These are phyloP conservation scores for Xylaria castorea DNA, from an alignment of 495 filamentous ascomycete genomes.

Conservation along the genomic window DNA sequence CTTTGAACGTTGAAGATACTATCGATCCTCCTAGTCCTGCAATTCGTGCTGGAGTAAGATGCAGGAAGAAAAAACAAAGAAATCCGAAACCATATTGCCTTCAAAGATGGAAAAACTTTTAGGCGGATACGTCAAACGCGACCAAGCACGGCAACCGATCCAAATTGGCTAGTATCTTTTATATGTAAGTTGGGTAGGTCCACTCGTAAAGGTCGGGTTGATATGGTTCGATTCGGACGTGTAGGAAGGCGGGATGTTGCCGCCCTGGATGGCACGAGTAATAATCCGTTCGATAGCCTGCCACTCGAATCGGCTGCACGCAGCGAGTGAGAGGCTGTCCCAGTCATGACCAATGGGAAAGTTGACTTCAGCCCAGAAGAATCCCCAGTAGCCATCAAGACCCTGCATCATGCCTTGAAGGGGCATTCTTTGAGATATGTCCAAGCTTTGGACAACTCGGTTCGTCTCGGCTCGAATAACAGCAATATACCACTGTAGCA, in stretches of 20 bases:
- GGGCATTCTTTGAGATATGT: slow-evolving; percentile 37
- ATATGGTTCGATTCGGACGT: slow-evolving; percentile 7
- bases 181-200: not conserved
- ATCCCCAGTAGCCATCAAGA: slow-evolving; percentile 50
- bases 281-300: slow-evolving; percentile 48
- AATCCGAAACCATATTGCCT: slow-evolving; percentile 8
- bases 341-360: slow-evolving; percentile 39
- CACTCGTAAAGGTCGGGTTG: not conserved
- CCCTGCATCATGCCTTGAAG: slow-evolving; percentile 44
- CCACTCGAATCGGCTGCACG: slow-evolving; percentile 48
- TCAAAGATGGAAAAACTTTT: not conserved
- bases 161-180: not conserved
- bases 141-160: not conserved
- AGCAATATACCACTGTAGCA: slow-evolving; percentile 56
- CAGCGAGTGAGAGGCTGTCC: slow-evolving; percentile 44
- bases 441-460: slow-evolving; percentile 29
- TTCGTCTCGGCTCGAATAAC: slow-evolving; percentile 57
- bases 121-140: not conserved
- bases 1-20: not conserved
- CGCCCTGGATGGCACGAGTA: slow-evolving; percentile 37
- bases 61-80: not conserved
- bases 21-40: not conserved
- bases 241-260: slow-evolving; percentile 23
- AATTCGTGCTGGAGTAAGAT: not conserved
- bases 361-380: slow-evolving; percentile 49